Conservation (phyloP, 78 protist species). For the Chrysochromulina parva region DNA sequence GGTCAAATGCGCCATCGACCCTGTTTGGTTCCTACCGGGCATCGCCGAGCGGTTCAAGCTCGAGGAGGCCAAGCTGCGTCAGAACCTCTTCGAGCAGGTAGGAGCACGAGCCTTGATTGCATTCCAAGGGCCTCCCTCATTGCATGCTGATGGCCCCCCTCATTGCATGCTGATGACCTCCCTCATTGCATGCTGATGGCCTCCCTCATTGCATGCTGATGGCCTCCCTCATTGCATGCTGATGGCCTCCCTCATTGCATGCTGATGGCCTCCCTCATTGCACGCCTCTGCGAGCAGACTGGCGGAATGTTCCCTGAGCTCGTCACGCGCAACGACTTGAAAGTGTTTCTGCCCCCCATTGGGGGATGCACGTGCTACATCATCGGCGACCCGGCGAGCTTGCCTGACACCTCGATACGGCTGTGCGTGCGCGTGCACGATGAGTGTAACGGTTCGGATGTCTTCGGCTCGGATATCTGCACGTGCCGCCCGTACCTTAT, state of each 20-base stretch:
- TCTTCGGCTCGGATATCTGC: conserved; percentile 63
- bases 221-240: no score
- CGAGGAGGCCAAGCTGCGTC: conserved; percentile 29
- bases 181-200: no score
- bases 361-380: conserved; percentile 23
- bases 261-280: no score
- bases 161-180: no score
- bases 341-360: conserved; percentile 35
- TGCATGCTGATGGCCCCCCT: no score
- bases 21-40: conserved; percentile 56
- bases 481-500: conserved; percentile 55
- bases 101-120: no score
- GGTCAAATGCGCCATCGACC: conserved; percentile 45
- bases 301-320: conserved; percentile 55
- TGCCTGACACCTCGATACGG: conserved; percentile 19
- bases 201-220: no score
- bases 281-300: conserved; percentile 21
- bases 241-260: no score
- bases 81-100: not conserved
- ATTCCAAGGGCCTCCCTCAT: no score
- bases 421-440: conserved; percentile 56
- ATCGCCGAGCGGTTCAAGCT: conserved; percentile 41
- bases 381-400: conserved; percentile 37
- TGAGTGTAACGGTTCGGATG: conserved; percentile 67
- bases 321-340: conserved; percentile 45